These are phyloP conservation scores for Fusarium tjaetaba DNA, from an alignment of 2,329 filamentous ascomycete species.

Conservation along the genomic window DNA sequence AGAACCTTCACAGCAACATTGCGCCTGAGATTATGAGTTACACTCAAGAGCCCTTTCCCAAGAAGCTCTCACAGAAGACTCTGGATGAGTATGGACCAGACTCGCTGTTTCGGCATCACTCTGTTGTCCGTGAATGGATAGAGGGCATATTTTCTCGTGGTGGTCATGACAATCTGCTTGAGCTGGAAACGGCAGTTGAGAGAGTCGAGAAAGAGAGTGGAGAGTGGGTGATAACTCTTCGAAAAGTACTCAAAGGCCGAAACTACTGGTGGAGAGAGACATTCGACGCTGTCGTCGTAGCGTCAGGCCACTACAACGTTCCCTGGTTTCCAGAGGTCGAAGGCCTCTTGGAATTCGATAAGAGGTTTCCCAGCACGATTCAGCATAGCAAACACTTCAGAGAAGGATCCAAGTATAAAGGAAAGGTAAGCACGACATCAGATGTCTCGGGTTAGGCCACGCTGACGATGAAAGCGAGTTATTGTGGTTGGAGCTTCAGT, in stretches of 20 bases:
- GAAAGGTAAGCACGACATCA: not conserved
- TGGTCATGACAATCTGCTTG: conserved; percentile 3
- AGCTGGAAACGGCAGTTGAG: conserved; percentile 15
- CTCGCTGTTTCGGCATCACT: conserved; percentile 11
- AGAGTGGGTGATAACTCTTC: conserved; percentile 16
- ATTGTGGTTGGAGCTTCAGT: conserved; percentile 27
- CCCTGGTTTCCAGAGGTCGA: conserved; percentile 24
- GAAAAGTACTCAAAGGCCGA: conserved; percentile 6
- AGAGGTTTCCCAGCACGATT: not conserved
- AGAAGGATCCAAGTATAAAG: not conserved
- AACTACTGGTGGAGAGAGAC: conserved; percentile 32
- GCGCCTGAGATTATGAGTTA: conserved; percentile 21
- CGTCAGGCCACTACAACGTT: conserved; percentile 26
- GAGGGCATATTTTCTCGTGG: conserved; percentile 13
- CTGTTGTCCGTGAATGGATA: conserved; percentile 21
- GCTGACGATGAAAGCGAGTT: conserved; percentile 13
- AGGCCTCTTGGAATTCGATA: conserved; percentile 14
- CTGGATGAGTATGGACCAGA: conserved; percentile 8
- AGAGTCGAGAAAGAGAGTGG: conserved; percentile 2
- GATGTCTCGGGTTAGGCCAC: no score
- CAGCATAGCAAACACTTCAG: conserved; percentile 30
- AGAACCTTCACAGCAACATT: conserved; percentile 27
- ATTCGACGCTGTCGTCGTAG: conserved; percentile 28
- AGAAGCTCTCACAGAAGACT: conserved; percentile 1
- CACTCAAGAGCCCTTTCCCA: conserved; percentile 16